phyloP scores from a whole-genome alignment of 1,284 basidiomycete species.

The Pterulicium gracile region DNA sequence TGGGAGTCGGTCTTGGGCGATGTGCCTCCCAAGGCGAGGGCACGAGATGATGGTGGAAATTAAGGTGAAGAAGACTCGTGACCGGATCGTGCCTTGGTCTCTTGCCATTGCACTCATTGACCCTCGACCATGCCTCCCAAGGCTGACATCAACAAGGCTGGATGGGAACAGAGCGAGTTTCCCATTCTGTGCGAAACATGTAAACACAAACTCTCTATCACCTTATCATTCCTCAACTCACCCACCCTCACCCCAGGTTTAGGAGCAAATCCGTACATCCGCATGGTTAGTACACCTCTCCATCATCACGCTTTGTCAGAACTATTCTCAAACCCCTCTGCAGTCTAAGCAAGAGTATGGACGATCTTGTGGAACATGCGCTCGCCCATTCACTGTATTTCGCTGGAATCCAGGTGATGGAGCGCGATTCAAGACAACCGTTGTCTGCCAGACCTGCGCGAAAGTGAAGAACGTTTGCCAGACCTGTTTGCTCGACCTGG shows the following conservation, averaged over 20 bases:
- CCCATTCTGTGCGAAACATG: conserved; percentile 89
- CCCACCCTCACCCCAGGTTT: conserved; percentile 36
- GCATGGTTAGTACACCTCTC: conserved; percentile 55
- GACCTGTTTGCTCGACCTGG: conserved; percentile 92
- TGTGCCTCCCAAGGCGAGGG: too few relatives aligned
- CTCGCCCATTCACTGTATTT: conserved; percentile 93
- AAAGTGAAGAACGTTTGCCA: conserved; percentile 99
- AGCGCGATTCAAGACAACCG: conserved; percentile 93
- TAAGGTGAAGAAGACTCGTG: too few relatives aligned
- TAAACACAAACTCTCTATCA: conserved; percentile 25
- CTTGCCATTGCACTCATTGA: conserved; percentile 9
- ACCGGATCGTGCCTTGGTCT: too few relatives aligned
- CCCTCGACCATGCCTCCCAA: conserved; percentile 49
- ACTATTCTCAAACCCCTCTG: conserved; percentile 3
- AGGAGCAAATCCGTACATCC: conserved; percentile 80
- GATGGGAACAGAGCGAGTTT: conserved; percentile 87
- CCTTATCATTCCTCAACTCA: conserved; percentile 10
- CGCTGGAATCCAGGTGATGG: conserved; percentile 96
- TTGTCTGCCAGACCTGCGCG: conserved; percentile 96
- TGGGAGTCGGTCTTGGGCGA: too few relatives aligned
- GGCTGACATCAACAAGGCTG: conserved; percentile 82
- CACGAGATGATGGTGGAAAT: too few relatives aligned
- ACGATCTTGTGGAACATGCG: conserved; percentile 91
- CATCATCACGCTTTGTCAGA: conserved; percentile 4
- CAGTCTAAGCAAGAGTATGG: conserved; percentile 96